Conservation (phyloP, 225 moss, liverwort and hornwort genomes). For the Marchantia paleacea region DNA sequence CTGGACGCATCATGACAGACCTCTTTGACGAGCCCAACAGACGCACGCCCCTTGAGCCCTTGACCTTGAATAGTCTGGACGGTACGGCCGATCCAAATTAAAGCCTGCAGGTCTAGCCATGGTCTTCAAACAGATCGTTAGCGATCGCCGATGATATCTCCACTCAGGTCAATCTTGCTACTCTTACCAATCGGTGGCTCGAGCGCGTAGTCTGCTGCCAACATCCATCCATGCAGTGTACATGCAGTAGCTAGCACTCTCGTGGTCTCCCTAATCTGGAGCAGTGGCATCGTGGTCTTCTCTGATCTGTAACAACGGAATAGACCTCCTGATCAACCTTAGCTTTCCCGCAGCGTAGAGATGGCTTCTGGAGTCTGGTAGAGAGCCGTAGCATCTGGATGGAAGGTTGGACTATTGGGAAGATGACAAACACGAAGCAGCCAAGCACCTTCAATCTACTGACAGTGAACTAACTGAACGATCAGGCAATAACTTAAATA, state of each 20-base stretch:
- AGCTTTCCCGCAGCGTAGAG: not conserved
- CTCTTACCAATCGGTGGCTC: not conserved
- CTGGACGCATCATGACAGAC: not conserved
- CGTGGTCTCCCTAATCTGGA: not conserved
- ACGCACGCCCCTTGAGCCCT: constrained; percentile 5
- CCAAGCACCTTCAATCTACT: not conserved
- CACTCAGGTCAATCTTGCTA: not conserved
- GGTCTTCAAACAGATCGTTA: not conserved
- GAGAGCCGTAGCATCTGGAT: constrained; percentile 10
- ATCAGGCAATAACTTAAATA: not conserved
- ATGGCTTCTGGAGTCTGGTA: constrained; percentile 3
- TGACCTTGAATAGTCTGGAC: not conserved
- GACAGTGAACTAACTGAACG: not conserved
- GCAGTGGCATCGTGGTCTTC: not conserved
- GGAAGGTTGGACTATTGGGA: not conserved
- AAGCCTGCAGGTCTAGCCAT: not conserved
- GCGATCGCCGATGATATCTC: not conserved
- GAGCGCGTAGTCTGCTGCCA: constrained; percentile 13
- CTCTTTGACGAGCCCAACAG: constrained; percentile 11
- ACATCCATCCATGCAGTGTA: constrained; percentile 4
- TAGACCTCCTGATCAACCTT: not conserved
- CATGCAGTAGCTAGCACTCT: not conserved
- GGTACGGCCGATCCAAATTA: not conserved
- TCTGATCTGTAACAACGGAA: not conserved
- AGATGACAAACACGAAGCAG: not conserved